Conservation (phyloP, 2,329 filamentous ascomycete species). For the Talaromyces sp. region DNA sequence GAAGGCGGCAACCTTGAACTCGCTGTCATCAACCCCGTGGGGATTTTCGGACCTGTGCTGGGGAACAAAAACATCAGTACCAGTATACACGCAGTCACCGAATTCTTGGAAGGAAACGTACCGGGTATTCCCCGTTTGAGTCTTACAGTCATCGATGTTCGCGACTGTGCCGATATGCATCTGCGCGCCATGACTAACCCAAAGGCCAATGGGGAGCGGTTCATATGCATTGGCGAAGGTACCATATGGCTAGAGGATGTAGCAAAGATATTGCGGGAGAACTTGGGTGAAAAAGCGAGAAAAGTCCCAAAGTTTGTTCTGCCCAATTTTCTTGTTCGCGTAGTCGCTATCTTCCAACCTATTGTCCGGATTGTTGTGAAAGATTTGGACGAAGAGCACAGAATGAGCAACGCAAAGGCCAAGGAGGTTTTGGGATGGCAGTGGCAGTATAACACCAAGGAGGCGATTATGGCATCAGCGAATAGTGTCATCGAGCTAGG, state of each 20-base stretch:
- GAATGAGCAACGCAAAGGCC: slow-evolving; percentile 3
- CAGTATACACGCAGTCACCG: slow-evolving; percentile 19
- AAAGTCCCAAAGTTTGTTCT: slow-evolving; percentile 4
- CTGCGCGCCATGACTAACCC: slow-evolving; percentile 3
- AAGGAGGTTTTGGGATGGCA: slow-evolving; percentile 4
- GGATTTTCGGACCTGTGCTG: slow-evolving; percentile 27
- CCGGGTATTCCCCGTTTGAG: slow-evolving; percentile 22
- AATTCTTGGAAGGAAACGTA: slow-evolving; percentile 24
- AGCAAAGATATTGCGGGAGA: slow-evolving; percentile 4
- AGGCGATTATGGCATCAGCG: background rate
- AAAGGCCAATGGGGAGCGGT: slow-evolving; percentile 2
- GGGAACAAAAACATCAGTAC: slow-evolving; percentile 15
- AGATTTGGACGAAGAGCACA: background rate
- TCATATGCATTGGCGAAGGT: slow-evolving; percentile 5
- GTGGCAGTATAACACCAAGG: slow-evolving; percentile 4
- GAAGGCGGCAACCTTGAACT: slow-evolving; percentile 24
- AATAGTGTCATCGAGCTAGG: slow-evolving; percentile 1
- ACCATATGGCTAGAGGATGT: slow-evolving; percentile 1
- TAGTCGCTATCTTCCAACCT: slow-evolving; percentile 1
- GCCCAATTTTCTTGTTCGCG: background rate
- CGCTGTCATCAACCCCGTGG: slow-evolving; percentile 23
- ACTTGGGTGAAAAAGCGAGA: background rate
- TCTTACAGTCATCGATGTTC: background rate
- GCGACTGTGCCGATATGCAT: slow-evolving; percentile 7
- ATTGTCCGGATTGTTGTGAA: slow-evolving; percentile 1